Evolutionary conservation across 352 stramenopile species (phyloP), one percentile per base, ranked within the genome.

Genomic region (Thraustochytrium sp.): DNA sequence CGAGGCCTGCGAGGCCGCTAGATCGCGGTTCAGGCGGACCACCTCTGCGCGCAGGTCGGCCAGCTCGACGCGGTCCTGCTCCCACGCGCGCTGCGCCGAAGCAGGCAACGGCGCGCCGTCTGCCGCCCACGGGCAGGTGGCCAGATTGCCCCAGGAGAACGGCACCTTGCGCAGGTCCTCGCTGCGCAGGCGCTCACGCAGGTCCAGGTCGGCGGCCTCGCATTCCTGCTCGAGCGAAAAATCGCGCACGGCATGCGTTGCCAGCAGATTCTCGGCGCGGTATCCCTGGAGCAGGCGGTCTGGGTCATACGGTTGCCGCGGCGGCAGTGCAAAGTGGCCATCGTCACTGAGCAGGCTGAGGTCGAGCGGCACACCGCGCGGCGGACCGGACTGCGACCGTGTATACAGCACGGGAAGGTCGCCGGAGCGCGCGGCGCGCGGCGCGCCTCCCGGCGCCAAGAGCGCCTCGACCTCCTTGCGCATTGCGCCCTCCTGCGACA

Each of bases 321-420:
- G 5, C 8, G 42, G 46, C 46, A 80, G 48, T 31, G 68, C 68
- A 80, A 80, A 80, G 51, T 44, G n/a, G 9, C 21, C 18, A 23
- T 80, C 68, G 49, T 64, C 37, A 34, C 68, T 80, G 13, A 80
- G 44, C 48, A 23, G 37, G 68, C 68, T 80, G 5, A 80, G 2
- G 23, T 75, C 11, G 9, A 80, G 42, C 3, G 48, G 48, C 13
- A 80, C 42, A 4, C 68, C 68, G 5, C 68, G 46, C 3, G 68
- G 68, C 68, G 68, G 68, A 21, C 68, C 68, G 26, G 42, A 53
- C 5, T 44, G n/a, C 13, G 68, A 13, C 9, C 46, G 68, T 31
- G 68, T 80, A 8, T 80, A 80, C 68, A 80, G 31, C 9, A 80
- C 62, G 0, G 53, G 68, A n/a, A n/a, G n/a, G n/a, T n/a, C n/a